Conservation (phyloP, 768 basidiomycete genomes). For the Kwoniella mangroviensis region DNA sequence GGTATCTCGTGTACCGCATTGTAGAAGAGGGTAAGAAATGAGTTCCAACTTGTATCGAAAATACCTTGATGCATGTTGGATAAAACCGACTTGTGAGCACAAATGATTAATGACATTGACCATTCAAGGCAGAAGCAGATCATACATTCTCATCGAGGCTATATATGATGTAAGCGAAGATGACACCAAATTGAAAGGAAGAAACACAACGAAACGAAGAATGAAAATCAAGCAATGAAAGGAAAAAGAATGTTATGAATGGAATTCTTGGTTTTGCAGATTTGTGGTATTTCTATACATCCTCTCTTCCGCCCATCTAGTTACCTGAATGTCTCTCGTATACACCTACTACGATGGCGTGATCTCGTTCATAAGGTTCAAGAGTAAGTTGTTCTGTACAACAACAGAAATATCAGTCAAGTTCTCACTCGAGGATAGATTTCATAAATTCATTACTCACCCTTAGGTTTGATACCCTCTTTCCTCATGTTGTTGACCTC, state of each 20-base stretch:
- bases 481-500: constrained; percentile 82
- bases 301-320: constrained; percentile 2
- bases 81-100: no score
- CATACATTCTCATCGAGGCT: constrained; percentile 5
- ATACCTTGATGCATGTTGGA: no score
- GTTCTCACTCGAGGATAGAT: neutral
- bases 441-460: constrained; percentile 26
- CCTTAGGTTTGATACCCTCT: constrained; percentile 85
- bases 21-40: no score
- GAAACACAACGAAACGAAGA: neutral
- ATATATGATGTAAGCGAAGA: neutral
- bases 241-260: neutral
- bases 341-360: constrained; percentile 57
- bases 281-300: neutral
- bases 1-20: no score
- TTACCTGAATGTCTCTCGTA: constrained; percentile 54
- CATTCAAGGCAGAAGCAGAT: neutral
- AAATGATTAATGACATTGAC: neutral
- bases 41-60: no score
- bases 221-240: neutral
- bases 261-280: neutral
- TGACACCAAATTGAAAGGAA: neutral
- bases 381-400: constrained; percentile 80
- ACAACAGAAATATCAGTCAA: neutral
- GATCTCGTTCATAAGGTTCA: constrained; percentile 65